Evolutionary conservation across 169 alveolate species (phyloP).

Genomic region (Plasmodium falciparum): DNA sequence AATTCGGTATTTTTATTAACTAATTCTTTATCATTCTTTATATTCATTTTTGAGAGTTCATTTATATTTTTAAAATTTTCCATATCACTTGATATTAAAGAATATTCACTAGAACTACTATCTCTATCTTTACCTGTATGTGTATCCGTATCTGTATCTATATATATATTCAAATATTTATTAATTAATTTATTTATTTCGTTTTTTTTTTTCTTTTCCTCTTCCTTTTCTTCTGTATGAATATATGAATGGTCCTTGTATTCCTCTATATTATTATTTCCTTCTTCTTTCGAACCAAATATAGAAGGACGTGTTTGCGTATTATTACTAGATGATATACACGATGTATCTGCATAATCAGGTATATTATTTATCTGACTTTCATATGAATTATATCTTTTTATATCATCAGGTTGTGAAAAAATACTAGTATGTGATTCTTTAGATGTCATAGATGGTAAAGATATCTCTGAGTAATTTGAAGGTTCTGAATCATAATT

Average conservation of each 20-base stretch:
- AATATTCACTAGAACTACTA: constrained; percentile 44
- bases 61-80: neutral
- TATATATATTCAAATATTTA: constrained; percentile 40
- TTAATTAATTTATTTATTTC: constrained; percentile 48
- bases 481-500: too few relatives aligned
- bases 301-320: too few relatives aligned
- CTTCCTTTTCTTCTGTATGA: constrained; percentile 18
- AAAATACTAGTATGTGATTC: too few relatives aligned
- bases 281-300: neutral
- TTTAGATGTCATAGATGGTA: neutral
- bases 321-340: too few relatives aligned
- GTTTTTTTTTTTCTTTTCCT: constrained; percentile 21
- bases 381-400: too few relatives aligned
- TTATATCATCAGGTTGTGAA: too few relatives aligned
- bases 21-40: constrained; percentile 9
- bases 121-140: neutral
- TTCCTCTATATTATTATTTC: neutral
- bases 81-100: constrained; percentile 25
- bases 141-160: neutral
- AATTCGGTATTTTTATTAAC: neutral
- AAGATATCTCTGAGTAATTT: too few relatives aligned
- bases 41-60: neutral
- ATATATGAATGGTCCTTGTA: neutral
- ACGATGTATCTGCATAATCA: too few relatives aligned
- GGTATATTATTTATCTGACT: too few relatives aligned